Percentiles rank a stretch among this genome's conserved stretches.
Evolutionary conservation across 1,139 yeast genomes (phyloP).

Genomic region (Ashbya aceris): DNA sequence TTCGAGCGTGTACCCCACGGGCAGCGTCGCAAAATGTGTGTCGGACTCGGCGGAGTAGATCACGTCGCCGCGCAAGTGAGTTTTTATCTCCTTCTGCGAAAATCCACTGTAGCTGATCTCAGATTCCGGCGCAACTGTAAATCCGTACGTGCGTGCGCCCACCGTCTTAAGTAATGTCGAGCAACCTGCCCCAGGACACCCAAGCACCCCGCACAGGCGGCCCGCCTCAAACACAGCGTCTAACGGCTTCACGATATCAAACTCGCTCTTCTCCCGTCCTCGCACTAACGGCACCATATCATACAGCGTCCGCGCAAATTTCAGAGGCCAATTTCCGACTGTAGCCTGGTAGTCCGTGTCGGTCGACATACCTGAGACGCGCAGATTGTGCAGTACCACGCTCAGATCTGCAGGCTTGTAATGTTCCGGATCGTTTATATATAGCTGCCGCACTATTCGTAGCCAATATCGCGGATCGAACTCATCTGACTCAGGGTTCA

Average conservation of each 20-base stretch:
- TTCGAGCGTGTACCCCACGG: slow-evolving; percentile 38
- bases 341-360: slow-evolving; percentile 74
- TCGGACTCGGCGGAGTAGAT: slow-evolving; percentile 43
- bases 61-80: slow-evolving; percentile 48
- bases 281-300: not conserved
- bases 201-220: slow-evolving; percentile 61
- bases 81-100: slow-evolving; percentile 35
- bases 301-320: slow-evolving; percentile 19
- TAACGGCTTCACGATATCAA: slow-evolving; percentile 54
- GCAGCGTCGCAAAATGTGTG: slow-evolving; percentile 39
- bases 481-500: slow-evolving; percentile 45
- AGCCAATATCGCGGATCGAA: slow-evolving; percentile 62
- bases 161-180: slow-evolving; percentile 63
- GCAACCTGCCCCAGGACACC: slow-evolving; percentile 78
- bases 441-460: slow-evolving; percentile 48
- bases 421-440: slow-evolving; percentile 48
- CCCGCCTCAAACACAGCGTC: slow-evolving; percentile 61
- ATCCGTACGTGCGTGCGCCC: slow-evolving; percentile 61
- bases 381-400: slow-evolving; percentile 51
- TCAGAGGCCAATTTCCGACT: slow-evolving; percentile 41
- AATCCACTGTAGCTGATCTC: slow-evolving; percentile 37
- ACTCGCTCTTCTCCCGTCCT: not conserved
- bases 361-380: slow-evolving; percentile 65
- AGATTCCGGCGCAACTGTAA: slow-evolving; percentile 37
- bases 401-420: slow-evolving; percentile 57